Conservation (phyloP, 306 rosid species). For the Canavalia ensiformis region DNA sequence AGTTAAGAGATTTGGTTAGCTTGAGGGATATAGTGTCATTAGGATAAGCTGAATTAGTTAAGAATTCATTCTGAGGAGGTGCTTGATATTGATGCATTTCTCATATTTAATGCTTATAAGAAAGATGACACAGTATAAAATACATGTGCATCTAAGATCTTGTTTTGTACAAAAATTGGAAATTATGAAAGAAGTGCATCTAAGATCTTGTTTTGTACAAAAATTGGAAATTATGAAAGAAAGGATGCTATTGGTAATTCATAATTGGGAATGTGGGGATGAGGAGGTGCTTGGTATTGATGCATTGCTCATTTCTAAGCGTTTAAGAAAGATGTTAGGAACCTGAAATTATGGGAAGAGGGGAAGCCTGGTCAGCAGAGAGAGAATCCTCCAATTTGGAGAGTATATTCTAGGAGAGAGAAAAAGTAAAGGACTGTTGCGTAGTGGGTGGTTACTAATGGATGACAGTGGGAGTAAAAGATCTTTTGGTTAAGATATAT, state of each 20-base stretch:
- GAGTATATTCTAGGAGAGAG: too few relatives aligned
- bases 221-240: constrained; percentile 16
- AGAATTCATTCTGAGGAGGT: constrained; percentile 5
- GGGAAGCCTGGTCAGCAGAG: too few relatives aligned
- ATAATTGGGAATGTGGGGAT: not conserved
- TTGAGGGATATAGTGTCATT: constrained; percentile 14
- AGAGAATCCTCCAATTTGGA: too few relatives aligned
- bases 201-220: constrained; percentile 22
- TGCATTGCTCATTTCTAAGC: too few relatives aligned
- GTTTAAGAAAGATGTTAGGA: too few relatives aligned
- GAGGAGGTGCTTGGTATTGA: too few relatives aligned
- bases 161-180: not conserved
- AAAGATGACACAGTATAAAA: constrained; percentile 15
- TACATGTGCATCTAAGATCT: not conserved
- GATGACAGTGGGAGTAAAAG: too few relatives aligned
- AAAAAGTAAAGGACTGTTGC: too few relatives aligned
- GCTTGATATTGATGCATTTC: constrained; percentile 1
- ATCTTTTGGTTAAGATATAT: too few relatives aligned
- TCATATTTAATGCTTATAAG: constrained; percentile 26
- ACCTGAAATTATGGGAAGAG: too few relatives aligned
- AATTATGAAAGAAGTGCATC: not conserved
- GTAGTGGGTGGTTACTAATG: too few relatives aligned
- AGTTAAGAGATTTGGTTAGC: constrained; percentile 30
- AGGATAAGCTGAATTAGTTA: not conserved
- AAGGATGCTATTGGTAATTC: not conserved